Conservation (phyloP, 2,329 filamentous ascomycete genomes). For the Cladorrhinum sp. region DNA sequence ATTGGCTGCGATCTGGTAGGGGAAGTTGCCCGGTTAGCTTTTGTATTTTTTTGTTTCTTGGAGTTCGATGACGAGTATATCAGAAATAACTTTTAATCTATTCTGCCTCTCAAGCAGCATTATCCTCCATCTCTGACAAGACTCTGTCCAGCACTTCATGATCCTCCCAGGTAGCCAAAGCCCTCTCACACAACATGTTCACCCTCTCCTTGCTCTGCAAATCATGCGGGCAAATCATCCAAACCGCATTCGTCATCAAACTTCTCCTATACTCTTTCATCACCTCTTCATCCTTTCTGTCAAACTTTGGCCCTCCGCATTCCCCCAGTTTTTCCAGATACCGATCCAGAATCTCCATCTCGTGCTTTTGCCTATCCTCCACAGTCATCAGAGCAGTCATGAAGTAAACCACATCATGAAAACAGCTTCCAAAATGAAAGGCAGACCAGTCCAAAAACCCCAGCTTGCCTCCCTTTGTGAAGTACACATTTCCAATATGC, state of each 20-base stretch:
- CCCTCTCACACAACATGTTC: conserved; percentile 33
- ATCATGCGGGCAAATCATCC: conserved; percentile 29
- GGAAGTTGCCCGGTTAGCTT: no score
- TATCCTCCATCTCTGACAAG: neutral
- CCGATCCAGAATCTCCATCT: conserved; percentile 38
- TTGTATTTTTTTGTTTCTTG: no score
- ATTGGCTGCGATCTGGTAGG: no score
- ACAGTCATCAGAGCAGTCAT: conserved; percentile 38
- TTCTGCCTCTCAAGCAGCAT: no score
- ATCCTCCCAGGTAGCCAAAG: conserved; percentile 36
- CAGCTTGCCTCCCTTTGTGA: conserved; percentile 34
- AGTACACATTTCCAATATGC: conserved; percentile 44
- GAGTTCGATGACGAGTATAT: no score
- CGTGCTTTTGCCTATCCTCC: conserved; percentile 40
- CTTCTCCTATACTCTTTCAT: conserved; percentile 34
- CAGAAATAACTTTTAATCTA: no score
- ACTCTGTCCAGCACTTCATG: conserved; percentile 36
- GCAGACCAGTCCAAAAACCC: conserved; percentile 44
- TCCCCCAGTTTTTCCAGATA: conserved; percentile 34
- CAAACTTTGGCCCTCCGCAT: conserved; percentile 21
- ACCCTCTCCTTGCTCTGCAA: conserved; percentile 39
- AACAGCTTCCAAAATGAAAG: conserved; percentile 40
- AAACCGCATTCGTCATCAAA: conserved; percentile 34
- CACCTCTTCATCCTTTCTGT: conserved; percentile 30
- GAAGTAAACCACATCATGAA: conserved; percentile 43